Evolutionary conservation across 441 rosid species (phyloP).

Genomic region (Erodium moschatum): DNA sequence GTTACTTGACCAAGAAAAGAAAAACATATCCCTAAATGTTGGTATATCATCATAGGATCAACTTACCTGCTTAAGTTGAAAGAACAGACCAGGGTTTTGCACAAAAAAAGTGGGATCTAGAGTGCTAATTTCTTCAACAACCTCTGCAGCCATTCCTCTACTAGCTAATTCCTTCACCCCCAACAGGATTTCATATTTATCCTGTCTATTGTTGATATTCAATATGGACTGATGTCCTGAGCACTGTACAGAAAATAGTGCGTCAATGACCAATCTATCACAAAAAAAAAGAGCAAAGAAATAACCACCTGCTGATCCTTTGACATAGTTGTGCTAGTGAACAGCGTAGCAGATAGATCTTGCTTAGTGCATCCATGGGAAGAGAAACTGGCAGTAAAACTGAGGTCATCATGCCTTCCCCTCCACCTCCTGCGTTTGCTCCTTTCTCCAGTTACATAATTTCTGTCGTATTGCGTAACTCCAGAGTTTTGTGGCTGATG

Average conservation of each 20-base stretch:
- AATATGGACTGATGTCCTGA: constrained; percentile 23
- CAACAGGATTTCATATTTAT: constrained; percentile 58
- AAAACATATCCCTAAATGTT: background rate
- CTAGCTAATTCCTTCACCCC: constrained; percentile 70
- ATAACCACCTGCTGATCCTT: constrained; percentile 35
- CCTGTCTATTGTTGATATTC: constrained; percentile 29
- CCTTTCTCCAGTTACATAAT: constrained; percentile 47
- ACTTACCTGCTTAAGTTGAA: constrained; percentile 83
- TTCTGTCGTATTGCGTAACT: constrained; percentile 40
- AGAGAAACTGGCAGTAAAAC: constrained; percentile 34
- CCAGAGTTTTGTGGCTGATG: constrained; percentile 35
- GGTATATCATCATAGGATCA: background rate
- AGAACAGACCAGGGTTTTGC: constrained; percentile 57
- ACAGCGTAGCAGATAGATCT: constrained; percentile 26
- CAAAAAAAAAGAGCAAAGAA: background rate
- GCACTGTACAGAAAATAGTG: constrained; percentile 29
- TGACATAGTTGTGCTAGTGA: constrained; percentile 21
- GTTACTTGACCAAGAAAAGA: background rate
- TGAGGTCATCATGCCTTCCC: constrained; percentile 60
- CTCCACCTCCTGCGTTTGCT: constrained; percentile 89
- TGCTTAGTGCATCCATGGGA: constrained; percentile 31
- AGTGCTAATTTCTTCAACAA: constrained; percentile 57
- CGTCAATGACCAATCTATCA: constrained; percentile 12
- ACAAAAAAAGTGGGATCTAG: constrained; percentile 60
- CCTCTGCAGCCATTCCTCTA: constrained; percentile 83